Evolutionary conservation across 2,329 filamentous ascomycete genomes (phyloP), one percentile per base, ranked within the genome.

Genomic region (Fusarium floridanum): DNA sequence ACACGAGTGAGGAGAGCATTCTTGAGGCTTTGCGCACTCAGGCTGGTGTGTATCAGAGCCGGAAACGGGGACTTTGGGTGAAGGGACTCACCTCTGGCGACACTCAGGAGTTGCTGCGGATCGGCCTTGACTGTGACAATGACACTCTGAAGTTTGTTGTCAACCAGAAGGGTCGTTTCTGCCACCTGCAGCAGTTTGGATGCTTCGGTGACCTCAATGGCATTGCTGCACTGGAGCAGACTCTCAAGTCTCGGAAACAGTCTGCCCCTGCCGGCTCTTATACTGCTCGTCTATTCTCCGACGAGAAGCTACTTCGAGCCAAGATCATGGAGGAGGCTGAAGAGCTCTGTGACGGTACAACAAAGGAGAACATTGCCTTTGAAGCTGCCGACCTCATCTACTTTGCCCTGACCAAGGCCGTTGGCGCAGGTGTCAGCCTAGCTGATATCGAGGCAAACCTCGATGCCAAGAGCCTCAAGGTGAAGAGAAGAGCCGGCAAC

Each of bases 291-390:
- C 87, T 99, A 1, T 99, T 98, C 87, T 95, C 93, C 20, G 97
- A 99, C 74, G 91, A 94, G 77, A 95, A 97, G 82, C 89, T 99
- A 65, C 85, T 98, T 64, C 90, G 94, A 50, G 97, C 97, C 4
- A 99, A 99, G 88, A 98, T 99, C 66, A 97, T 98, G 91, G 97
- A 99, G 83, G 97, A 99, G 83, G 97, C 97, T 0, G 94, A 97
- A 80, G 97, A 99, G 85, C 88, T 99, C 48, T 98, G 96, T 80
- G 91, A 97, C 74, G 96, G 97, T 17, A 91, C 91, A 75, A 92
- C 91, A 0, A 93, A 94, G 70, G 89, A 95, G 72, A 94, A 98
- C 16, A 90, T 98, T 72, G 95, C 97, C 3, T 97, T 97, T 73
- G 97, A 99, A 83, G 95, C 97, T 10, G 97, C 97, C 0, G 97